These are phyloP conservation scores for Citrullus amarus DNA, from an alignment of 306 rosid species.

Conservation along the genomic window DNA sequence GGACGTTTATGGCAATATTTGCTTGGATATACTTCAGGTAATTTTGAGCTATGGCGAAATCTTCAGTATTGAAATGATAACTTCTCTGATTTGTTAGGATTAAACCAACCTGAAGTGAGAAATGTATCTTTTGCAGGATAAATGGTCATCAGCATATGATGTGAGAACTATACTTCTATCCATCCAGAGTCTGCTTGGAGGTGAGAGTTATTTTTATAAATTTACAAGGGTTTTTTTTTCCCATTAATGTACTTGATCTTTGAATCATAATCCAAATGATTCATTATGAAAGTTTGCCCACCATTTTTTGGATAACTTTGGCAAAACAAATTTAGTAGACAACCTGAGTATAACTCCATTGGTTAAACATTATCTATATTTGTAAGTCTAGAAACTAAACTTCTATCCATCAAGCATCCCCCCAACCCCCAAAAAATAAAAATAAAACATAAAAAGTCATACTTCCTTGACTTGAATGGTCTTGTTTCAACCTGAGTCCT, in stretches of 20 bases:
- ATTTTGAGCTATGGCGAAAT: not conserved
- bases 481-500: not conserved
- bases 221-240: no score
- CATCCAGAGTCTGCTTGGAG: conserved; percentile 87
- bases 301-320: no score
- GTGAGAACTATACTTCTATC: conserved; percentile 66
- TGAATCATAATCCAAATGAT: no score
- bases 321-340: no score
- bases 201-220: conserved; percentile 14
- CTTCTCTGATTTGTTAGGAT: not conserved
- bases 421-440: not conserved
- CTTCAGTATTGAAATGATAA: not conserved
- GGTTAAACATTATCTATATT: no score
- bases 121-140: conserved; percentile 31
- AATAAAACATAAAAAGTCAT: no score
- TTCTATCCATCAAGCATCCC: not conserved
- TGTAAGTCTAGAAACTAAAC: no score
- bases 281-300: no score
- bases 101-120: not conserved
- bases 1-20: conserved; percentile 68
- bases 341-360: no score
- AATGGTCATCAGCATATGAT: conserved; percentile 88
- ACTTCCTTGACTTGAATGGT: not conserved
- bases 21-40: conserved; percentile 99
- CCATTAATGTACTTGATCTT: no score